These are phyloP conservation scores for Vitis cinerea DNA, from an alignment of 164 flowering plant species.

Conservation along the genomic window DNA sequence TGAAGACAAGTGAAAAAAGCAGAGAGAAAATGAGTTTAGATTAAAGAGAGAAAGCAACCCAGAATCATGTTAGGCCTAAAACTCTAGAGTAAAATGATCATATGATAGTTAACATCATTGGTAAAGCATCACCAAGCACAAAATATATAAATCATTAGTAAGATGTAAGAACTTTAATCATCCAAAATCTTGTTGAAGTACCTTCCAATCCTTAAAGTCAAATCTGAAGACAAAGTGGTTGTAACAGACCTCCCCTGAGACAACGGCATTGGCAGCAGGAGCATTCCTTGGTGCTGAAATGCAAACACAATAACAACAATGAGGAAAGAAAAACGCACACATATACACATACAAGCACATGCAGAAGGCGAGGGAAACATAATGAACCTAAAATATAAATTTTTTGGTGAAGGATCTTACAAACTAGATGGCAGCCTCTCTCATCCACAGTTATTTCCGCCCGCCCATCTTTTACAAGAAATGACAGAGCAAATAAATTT, in stretches of 20 bases:
- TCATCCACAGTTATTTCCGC: conserved; percentile 59
- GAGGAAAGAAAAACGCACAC: neutral
- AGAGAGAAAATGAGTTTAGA: no score
- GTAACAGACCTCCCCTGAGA: conserved; percentile 61
- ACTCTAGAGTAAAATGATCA: conserved; percentile 13
- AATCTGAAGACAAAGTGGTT: conserved; percentile 83
- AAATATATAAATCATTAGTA: neutral
- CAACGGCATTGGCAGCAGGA: conserved; percentile 57
- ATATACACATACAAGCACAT: neutral
- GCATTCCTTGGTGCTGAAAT: conserved; percentile 84
- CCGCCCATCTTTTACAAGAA: conserved; percentile 87
- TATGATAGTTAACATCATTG: no score
- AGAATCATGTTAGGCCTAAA: no score
- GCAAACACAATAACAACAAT: neutral
- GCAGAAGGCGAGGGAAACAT: neutral
- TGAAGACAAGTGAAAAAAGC: conserved; percentile 2
- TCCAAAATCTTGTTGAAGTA: conserved; percentile 15
- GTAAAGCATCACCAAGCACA: neutral
- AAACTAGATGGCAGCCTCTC: conserved; percentile 58
- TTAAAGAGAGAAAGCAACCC: no score
- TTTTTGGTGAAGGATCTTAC: conserved; percentile 44
- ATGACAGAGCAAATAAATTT: conserved; percentile 86
- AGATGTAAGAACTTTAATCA: no score
- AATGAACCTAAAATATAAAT: neutral
- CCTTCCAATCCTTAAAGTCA: conserved; percentile 93